A percentile compares a stretch with the other conserved stretches of the same genome.
These are phyloP conservation scores for Pholiota microspora DNA, from an alignment of 768 basidiomycete species.

Conservation along the genomic window DNA sequence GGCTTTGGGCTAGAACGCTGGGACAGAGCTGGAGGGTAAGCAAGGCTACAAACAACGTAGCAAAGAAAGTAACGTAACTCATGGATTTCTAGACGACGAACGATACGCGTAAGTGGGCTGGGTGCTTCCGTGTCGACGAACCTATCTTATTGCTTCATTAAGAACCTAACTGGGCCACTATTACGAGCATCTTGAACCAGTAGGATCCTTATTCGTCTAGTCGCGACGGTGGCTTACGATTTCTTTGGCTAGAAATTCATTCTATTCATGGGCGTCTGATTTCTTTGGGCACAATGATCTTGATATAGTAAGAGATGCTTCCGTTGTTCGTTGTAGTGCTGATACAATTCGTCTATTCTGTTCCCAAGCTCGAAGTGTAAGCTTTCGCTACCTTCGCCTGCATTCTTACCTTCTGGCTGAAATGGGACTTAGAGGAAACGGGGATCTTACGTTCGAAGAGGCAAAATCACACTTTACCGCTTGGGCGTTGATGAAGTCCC, in stretches of 20 bases:
- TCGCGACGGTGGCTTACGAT: not conserved
- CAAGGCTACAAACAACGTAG: slow-evolving; percentile 2
- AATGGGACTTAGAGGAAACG: slow-evolving; percentile 50
- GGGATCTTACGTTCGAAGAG: slow-evolving; percentile 59
- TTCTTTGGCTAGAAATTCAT: slow-evolving; percentile 50
- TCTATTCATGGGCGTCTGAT: slow-evolving; percentile 58
- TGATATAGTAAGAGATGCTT: slow-evolving; percentile 49
- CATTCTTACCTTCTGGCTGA: not conserved
- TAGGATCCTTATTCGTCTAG: slow-evolving; percentile 20
- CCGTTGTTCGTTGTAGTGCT: slow-evolving; percentile 3
- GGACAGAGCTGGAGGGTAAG: slow-evolving; percentile 69
- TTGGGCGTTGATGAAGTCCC: slow-evolving; percentile 72
- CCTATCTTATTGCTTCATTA: not conserved
- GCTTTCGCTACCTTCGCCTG: slow-evolving; percentile 12
- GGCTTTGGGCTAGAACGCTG: slow-evolving; percentile 57
- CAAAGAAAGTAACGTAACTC: not conserved
- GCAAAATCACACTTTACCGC: slow-evolving; percentile 70
- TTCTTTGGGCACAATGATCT: slow-evolving; percentile 70
- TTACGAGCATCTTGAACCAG: slow-evolving; percentile 55
- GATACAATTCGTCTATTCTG: slow-evolving; percentile 1
- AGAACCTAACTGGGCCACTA: slow-evolving; percentile 46
- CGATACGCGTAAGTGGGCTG: slow-evolving; percentile 32
- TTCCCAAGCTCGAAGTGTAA: slow-evolving; percentile 54
- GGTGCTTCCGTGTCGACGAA: not conserved
- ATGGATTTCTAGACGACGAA: slow-evolving; percentile 40